These are phyloP conservation scores for Pyrus hybrid DNA, from an alignment of 331 rosid species.

Conservation along the genomic window DNA sequence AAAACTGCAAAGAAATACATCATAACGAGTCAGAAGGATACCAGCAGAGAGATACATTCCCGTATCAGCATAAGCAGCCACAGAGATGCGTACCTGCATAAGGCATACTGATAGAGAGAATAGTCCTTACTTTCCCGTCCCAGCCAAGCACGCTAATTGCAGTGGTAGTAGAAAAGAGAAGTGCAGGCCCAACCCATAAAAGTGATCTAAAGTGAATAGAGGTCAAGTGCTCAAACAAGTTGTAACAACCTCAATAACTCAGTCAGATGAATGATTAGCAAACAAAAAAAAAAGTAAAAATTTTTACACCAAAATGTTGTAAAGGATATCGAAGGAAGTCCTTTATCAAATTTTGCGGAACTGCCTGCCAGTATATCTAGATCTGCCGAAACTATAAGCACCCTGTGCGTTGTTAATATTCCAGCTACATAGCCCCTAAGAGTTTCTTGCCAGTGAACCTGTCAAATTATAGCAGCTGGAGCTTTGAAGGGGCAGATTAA, in stretches of 20 bases:
- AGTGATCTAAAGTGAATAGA: conserved; percentile 78
- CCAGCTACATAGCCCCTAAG: conserved; percentile 88
- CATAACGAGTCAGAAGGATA: conserved; percentile 22
- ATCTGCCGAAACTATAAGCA: conserved; percentile 76
- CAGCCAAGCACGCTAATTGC: conserved; percentile 87
- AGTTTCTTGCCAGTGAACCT: conserved; percentile 99
- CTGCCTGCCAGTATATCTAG: conserved; percentile 80
- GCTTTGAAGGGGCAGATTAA: conserved; percentile 12
- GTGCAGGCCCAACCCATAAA: conserved; percentile 95
- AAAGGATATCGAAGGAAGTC: conserved; percentile 96
- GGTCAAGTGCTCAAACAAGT: conserved; percentile 48
- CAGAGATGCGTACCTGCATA: conserved; percentile 52
- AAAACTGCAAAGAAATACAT: conserved; percentile 52
- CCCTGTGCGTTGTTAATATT: conserved; percentile 75
- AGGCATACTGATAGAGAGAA: conserved; percentile 76
- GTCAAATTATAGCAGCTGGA: conserved; percentile 21
- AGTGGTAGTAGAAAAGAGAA: conserved; percentile 89
- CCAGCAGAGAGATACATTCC: not conserved
- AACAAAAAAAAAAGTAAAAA: not conserved
- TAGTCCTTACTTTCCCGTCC: conserved; percentile 95
- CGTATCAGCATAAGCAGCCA: not conserved
- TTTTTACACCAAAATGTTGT: conserved; percentile 1
- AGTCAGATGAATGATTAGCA: not conserved
- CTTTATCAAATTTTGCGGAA: conserved; percentile 73
- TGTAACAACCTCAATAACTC: conserved; percentile 3